Base-by-base conservation (phyloP, 202 grass and related monocot genomes). In the Carex arenaria region DNA sequence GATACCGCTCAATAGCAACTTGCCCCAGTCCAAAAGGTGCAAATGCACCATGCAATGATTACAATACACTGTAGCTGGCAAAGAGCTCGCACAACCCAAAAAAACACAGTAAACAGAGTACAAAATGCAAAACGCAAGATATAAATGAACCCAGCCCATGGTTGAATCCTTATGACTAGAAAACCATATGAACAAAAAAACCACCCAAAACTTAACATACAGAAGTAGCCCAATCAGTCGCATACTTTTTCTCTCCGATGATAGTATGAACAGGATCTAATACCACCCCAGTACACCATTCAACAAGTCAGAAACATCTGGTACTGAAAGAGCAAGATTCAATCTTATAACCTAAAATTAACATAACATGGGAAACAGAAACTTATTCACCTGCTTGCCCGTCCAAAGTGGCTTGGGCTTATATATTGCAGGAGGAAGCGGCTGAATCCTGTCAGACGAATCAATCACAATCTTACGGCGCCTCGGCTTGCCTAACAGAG, bases 341-440 rank as follows among this genome's bases (percentile, higher is more conserved):
- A 56, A 62, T 18, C 45, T 61, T n/a, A 85, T 66, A 76, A 30
- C 3, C 40, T 72, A 28, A 77, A 69, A 55, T 52, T 84, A 57
- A 66, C 19, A 82, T 38, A 26, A 68, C 12, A 82, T 52, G 84
- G 40, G 32, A 8, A 61, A 51, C 78, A 49, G 14, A 79, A 55
- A 70, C 32, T 54, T 80, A 17, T 26, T 72, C 34, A 89, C 95
- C 92, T 98, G 95, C 53, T 98, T 98, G 85, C 95, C 95, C 3
- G 95, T 98, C 95, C 95, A 98, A 59, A 98, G 73, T 36, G 67
- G 86, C 47, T 85, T 82, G 63, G 95, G 95, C 85, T 84, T 95
- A 51, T 23, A 75, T 80, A 98, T 88, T 84, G 92, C 88, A 86
- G 95, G 92, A 74, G n/a, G 40, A 6, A 98, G 80, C 42, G 86